Base-by-base conservation (phyloP, 805 yeast genomes). In the Pichia gijzeniarum region DNA sequence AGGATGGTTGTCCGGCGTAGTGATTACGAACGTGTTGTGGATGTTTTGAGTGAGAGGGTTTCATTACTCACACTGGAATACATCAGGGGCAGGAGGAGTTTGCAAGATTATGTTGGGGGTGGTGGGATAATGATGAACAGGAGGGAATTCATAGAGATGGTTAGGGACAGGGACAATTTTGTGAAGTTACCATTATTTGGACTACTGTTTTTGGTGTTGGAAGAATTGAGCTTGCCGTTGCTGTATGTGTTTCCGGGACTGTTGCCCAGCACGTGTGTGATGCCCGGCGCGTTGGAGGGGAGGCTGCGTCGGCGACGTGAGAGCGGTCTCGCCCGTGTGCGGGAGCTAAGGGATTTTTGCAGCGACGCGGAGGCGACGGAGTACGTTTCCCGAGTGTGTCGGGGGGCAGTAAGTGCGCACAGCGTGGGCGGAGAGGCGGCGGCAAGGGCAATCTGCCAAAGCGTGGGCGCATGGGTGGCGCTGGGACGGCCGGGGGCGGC, bases 221-320 rank as follows among this genome's bases (percentile, higher is more conserved):
- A 77, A 57, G 88, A 82, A 53, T 51, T 67, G 40, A 77, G 85
- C 0, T 77, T 85, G 1, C 39, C 76, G 0, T 48, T 81, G 6
- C 72, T 82, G 48, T 71, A 68, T 44, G 48, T 65, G 1, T 62
- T 79, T 40, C 88, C 89, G 0, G 69, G 69, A 35, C 53, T 81
- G 13, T 70, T 82, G 3, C 89, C 87, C 0, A 72, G 72, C 48
- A 81, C 85, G 0, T 81, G 87, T 60, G 64, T 74, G 6, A 59
- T 79, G 18, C 84, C 84, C 1, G 60, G 62, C 4, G 20, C 21
- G 31, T 28, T 49, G 8, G 43, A 44, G 18, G 33, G 21, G 19
- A 27, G 50, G 17, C 41, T 32, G 14, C 18, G 47, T 35, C 21
- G 17, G 10, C 41, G 33, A 16, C 19, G 34, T 10, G 37, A 35